phyloP scores from a whole-genome alignment of 1,284 basidiomycete species.

The Paramarasmius palmivorus region DNA sequence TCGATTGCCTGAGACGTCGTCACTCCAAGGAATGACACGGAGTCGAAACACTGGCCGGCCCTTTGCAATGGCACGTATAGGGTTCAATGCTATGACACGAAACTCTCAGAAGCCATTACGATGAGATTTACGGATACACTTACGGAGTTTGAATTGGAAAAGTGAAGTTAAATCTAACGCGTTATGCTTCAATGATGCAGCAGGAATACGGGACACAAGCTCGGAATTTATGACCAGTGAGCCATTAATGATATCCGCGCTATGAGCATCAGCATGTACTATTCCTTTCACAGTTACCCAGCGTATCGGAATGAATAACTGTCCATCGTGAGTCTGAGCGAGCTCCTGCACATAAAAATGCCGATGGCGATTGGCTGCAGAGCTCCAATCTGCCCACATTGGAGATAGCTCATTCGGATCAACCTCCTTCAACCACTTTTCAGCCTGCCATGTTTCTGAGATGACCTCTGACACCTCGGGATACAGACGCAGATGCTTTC shows the following conservation, averaged over 20 bases:
- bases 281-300: conserved; percentile 22
- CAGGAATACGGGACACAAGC: too few relatives aligned
- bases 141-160: too few relatives aligned
- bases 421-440: conserved; percentile 28
- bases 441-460: conserved; percentile 31
- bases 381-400: conserved; percentile 33
- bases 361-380: not conserved
- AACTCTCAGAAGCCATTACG: too few relatives aligned
- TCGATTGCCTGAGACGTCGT: conserved; percentile 22
- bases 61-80: too few relatives aligned
- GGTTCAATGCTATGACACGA: too few relatives aligned
- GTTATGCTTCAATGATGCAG: too few relatives aligned
- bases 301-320: conserved; percentile 22
- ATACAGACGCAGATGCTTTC: conserved; percentile 28
- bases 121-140: too few relatives aligned
- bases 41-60: too few relatives aligned
- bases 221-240: too few relatives aligned
- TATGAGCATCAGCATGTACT: conserved; percentile 12
- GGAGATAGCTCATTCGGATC: conserved; percentile 24
- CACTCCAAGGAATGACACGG: not conserved
- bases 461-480: conserved; percentile 26
- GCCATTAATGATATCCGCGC: too few relatives aligned
- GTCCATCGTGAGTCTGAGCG: conserved; percentile 16
- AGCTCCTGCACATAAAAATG: conserved; percentile 29
- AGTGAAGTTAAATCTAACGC: too few relatives aligned